Evolutionary conservation across 2,329 filamentous ascomycete species (phyloP), one percentile per base, ranked within the genome.

Genomic region (Aureobasidium melanogenum): DNA sequence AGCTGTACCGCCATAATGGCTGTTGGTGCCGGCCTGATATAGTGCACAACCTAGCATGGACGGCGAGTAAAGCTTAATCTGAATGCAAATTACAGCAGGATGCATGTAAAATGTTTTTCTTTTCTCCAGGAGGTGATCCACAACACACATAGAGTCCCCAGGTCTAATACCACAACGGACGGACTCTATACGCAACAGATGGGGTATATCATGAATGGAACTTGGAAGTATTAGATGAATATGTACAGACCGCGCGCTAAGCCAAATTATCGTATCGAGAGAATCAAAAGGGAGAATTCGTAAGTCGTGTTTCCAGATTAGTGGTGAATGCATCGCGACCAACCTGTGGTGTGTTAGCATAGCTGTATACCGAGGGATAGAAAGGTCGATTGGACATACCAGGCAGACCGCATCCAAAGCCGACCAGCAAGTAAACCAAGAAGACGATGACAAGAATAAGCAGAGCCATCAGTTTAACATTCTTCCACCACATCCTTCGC

Each of bases 401-500:
- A 59, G 87, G 87, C 64, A 90, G 70, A 7, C 87, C 87, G 71
- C 87, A 90, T 5, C 85, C 87, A 74, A 89, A 86, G 0, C 87
- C 87, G 24, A 89, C 81, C 66, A 89, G 84, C 14, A 90, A 69
- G 71, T 89, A 90, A 4, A 89, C 69, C 73, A 89, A 75, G 69
- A 89, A 89, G 9, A 89, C 73, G 28, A 94, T 75, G 1, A 92
- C 90, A 47, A 97, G 70, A 4, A 75, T 80, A 64, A 92, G 71
- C 67, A 99, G 74, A 7, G 84, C 87, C 91, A 97, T 96, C 67
- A 99, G 77, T 79, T 95, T 95, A 48, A 96, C 83, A 74, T 99
- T 97, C 86, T 97, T 97, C 93, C 93, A 97, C 94, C 94, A 99
- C 94, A 99, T 97, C 75, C 88, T 84, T 71, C 95, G 83, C 78